Percentiles rank a stretch among this genome's conserved stretches.
Evolutionary conservation across 345 rosid genomes (phyloP).

Genomic region (Citrus mangshanensis): DNA sequence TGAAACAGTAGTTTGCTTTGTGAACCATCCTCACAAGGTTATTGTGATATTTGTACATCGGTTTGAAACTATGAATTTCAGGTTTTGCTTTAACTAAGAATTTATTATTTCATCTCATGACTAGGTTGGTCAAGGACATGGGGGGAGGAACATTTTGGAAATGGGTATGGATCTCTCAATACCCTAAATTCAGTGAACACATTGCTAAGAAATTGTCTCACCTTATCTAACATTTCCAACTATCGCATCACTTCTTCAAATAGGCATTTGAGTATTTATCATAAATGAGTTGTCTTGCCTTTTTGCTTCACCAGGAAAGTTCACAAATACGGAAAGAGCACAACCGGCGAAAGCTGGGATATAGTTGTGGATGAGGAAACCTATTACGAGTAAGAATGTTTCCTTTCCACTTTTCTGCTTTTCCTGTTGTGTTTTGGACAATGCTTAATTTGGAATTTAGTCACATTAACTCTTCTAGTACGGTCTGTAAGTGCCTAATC

Average conservation of each 20-base stretch:
- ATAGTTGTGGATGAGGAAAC: slow-evolving; percentile 93
- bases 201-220: neutral
- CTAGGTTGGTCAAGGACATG: slow-evolving; percentile 98
- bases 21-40: neutral
- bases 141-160: slow-evolving; percentile 99
- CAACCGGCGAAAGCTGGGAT: slow-evolving; percentile 97
- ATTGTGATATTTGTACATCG: neutral
- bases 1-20: neutral
- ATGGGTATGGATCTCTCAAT: slow-evolving; percentile 56
- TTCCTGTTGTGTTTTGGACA: neutral
- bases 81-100: neutral
- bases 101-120: neutral
- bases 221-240: neutral
- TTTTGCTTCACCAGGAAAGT: slow-evolving; percentile 60
- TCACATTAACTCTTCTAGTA: neutral
- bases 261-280: no score
- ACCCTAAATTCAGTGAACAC: neutral
- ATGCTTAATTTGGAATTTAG: neutral
- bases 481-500: neutral
- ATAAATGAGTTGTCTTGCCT: neutral
- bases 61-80: neutral
- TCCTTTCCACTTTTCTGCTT: neutral
- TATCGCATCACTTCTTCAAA: neutral
- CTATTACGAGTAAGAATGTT: slow-evolving; percentile 71
- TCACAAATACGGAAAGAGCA: slow-evolving; percentile 96